Conservation (phyloP, 2,329 filamentous ascomycete species). For the Microcera coccophila region DNA sequence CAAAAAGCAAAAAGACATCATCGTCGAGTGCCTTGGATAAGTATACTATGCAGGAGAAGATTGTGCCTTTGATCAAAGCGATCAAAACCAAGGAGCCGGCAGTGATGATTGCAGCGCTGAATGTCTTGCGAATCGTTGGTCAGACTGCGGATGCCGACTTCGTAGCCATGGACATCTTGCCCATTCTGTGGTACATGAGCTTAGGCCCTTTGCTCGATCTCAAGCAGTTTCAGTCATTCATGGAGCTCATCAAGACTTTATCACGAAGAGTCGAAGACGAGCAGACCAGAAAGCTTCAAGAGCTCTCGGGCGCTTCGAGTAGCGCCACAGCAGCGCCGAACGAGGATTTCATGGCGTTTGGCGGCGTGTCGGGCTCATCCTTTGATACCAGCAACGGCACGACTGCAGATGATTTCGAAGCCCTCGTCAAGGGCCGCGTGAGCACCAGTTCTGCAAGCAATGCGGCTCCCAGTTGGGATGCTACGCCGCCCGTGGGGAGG, state of each 20-base stretch:
- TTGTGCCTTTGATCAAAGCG: slow-evolving; percentile 80
- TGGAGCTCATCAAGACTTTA: slow-evolving; percentile 78
- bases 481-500: slow-evolving; percentile 33
- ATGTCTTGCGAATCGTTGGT: slow-evolving; percentile 80
- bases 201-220: slow-evolving; percentile 85
- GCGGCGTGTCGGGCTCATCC: slow-evolving; percentile 58
- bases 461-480: slow-evolving; percentile 48
- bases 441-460: slow-evolving; percentile 36
- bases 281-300: slow-evolving; percentile 82
- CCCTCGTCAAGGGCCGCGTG: slow-evolving; percentile 70
- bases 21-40: slow-evolving; percentile 85
- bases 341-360: slow-evolving; percentile 69
- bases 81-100: slow-evolving; percentile 98
- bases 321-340: slow-evolving; percentile 46
- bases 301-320: slow-evolving; percentile 62
- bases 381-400: slow-evolving; percentile 52
- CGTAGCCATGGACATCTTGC: slow-evolving; percentile 84
- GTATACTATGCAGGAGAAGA: slow-evolving; percentile 97
- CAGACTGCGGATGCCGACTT: slow-evolving; percentile 82
- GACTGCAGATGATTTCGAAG: slow-evolving; percentile 75
- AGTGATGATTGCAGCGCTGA: slow-evolving; percentile 90
- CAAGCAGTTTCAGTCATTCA: slow-evolving; percentile 83
- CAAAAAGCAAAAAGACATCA: slow-evolving; percentile 57
- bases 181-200: slow-evolving; percentile 86
- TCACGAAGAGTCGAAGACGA: slow-evolving; percentile 82